Percentiles rank a stretch among this genome's conserved stretches.
phyloP scores from a whole-genome alignment of 2,329 filamentous ascomycete species.

The Exophiala dermatitidis region DNA sequence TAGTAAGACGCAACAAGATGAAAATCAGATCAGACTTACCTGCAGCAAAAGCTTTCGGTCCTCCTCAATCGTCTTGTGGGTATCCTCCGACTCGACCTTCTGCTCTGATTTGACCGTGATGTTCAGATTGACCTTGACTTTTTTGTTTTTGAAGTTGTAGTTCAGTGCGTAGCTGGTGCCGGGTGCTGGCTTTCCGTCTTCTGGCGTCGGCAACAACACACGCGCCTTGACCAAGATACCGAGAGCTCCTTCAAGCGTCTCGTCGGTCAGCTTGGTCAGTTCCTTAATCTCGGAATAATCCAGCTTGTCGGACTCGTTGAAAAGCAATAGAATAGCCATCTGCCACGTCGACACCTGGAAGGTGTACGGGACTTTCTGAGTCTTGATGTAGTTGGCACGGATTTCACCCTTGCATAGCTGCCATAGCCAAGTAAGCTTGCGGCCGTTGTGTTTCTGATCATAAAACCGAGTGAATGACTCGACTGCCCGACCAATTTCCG shows the following conservation, averaged over 20 bases:
- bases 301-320: conserved; percentile 83
- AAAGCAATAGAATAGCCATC: conserved; percentile 90
- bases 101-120: conserved; percentile 90
- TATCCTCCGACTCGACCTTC: conserved; percentile 93
- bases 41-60: conserved; percentile 94
- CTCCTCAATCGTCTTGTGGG: conserved; percentile 98
- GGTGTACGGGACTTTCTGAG: conserved; percentile 82
- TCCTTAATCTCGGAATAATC: conserved; percentile 81
- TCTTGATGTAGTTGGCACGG: conserved; percentile 86
- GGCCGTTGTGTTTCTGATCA: conserved; percentile 90
- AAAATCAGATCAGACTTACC: conserved; percentile 51
- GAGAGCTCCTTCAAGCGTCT: conserved; percentile 79
- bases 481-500: conserved; percentile 76
- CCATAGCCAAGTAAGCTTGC: conserved; percentile 97
- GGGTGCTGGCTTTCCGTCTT: conserved; percentile 66
- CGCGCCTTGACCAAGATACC: conserved; percentile 88
- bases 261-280: conserved; percentile 69
- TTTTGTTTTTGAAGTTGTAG: conserved; percentile 96
- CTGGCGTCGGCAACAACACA: conserved; percentile 66
- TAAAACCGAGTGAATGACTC: conserved; percentile 89
- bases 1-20: conserved; percentile 29
- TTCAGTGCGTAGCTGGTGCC: conserved; percentile 80
- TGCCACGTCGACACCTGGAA: conserved; percentile 98
- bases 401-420: conserved; percentile 96
- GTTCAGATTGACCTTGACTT: conserved; percentile 94